These are phyloP conservation scores for Physocladia obscura DNA, from an alignment of 192 early-diverging fungal species.

Conservation along the genomic window DNA sequence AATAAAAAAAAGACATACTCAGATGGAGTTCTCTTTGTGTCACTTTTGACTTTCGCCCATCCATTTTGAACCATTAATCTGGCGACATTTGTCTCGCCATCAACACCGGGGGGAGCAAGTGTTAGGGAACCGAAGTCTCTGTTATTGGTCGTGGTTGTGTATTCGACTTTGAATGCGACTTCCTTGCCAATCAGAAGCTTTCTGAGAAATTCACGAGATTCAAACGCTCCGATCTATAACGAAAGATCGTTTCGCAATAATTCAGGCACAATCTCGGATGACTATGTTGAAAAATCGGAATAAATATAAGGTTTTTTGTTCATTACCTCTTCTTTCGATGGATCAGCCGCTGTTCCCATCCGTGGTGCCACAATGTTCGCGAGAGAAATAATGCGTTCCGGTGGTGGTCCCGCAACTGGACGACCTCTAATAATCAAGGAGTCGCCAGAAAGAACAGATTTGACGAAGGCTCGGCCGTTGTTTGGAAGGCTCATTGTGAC, in stretches of 20 bases:
- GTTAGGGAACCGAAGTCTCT: conserved; percentile 55
- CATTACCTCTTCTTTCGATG: conserved; percentile 80
- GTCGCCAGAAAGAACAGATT: conserved; percentile 89
- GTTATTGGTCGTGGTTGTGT: conserved; percentile 66
- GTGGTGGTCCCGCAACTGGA: conserved; percentile 77
- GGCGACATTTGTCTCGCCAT: conserved; percentile 67
- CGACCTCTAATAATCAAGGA: conserved; percentile 84
- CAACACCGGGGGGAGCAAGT: conserved; percentile 46
- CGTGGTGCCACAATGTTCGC: conserved; percentile 81
- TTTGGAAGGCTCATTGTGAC: conserved; percentile 25
- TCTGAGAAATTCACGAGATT: conserved; percentile 87
- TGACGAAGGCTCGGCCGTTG: conserved; percentile 70
- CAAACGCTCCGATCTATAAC: conserved; percentile 60
- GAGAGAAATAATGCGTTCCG: conserved; percentile 81
- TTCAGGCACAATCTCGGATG: neutral
- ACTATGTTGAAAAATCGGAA: neutral
- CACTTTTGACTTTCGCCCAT: conserved; percentile 75
- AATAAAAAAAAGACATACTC: conserved; percentile 39
- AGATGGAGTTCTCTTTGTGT: conserved; percentile 36
- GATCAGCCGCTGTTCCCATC: conserved; percentile 72
- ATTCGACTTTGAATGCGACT: conserved; percentile 77
- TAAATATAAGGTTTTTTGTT: too few species aligned
- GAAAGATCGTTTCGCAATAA: conserved; percentile 10
- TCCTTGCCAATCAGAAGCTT: conserved; percentile 85
- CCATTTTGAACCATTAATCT: conserved; percentile 76